Conservation (phyloP, 352 stramenopile species). For the Elongisporangium undulatum region DNA sequence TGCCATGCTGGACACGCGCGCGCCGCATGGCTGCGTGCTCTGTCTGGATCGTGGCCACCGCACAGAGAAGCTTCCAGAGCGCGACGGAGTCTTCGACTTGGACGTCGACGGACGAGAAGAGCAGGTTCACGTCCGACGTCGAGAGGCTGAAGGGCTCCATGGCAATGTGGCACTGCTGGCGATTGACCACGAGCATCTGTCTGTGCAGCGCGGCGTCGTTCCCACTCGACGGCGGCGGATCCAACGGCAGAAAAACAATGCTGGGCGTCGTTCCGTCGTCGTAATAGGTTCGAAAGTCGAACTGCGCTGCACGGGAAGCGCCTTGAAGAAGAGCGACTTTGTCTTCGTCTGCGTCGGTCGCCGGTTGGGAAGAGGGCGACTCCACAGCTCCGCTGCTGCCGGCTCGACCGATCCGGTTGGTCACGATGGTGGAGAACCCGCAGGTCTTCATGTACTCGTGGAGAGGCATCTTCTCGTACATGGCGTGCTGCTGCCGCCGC, state of each 20-base stretch:
- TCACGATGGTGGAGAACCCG: conserved; percentile 13
- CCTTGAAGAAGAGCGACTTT: not conserved
- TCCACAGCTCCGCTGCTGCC: not conserved
- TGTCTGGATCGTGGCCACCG: conserved; percentile 37
- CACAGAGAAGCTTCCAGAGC: conserved; percentile 44
- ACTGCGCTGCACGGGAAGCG: not conserved
- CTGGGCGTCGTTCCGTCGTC: not conserved
- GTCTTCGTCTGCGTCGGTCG: not conserved
- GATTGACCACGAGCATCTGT: conserved; percentile 32
- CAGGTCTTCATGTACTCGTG: conserved; percentile 69
- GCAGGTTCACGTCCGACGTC: conserved; percentile 43
- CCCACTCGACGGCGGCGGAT: conserved; percentile 6
- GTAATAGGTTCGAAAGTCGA: not conserved
- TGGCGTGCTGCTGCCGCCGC: conserved; percentile 23
- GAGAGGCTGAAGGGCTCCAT: conserved; percentile 46
- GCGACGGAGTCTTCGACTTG: conserved; percentile 40
- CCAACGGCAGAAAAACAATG: conserved; percentile 4
- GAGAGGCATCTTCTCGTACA: conserved; percentile 45
- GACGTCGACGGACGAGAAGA: conserved; percentile 58
- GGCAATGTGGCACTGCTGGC: conserved; percentile 54
- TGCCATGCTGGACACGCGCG: conserved; percentile 27
- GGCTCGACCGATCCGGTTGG: not conserved
- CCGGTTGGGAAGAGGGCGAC: conserved; percentile 1
- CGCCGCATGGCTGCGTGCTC: conserved; percentile 38
- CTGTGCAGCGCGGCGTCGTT: not conserved